Evolutionary conservation across 805 yeast species (phyloP), one percentile per base, ranked within the genome.

Genomic region (Wickerhamomyces chaumierensis): DNA sequence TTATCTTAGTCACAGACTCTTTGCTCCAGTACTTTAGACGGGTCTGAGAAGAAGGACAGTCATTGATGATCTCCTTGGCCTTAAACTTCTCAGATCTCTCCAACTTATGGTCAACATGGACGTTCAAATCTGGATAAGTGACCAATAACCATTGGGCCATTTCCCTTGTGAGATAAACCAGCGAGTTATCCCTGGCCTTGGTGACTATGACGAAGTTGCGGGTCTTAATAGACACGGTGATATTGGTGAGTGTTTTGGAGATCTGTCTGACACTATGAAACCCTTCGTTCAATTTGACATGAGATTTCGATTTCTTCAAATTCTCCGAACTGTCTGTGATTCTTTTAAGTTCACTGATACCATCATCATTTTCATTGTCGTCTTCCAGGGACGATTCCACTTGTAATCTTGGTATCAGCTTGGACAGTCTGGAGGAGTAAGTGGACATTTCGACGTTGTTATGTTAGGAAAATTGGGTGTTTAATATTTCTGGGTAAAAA

Each of bases 111-210:
- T 90, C 96, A 11, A 90, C 94, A 54, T 78, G 83, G 1, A 88
- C 79, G 1, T 57, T 63, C 8, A 72, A 48, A 20, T 55, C 58
- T 2, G 59, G 57, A 43, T 57, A 62, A 11, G 53, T 53, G 16
- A 55, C 48, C 31, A 86, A 55, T 21, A 86, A 57, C 90, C 92
- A 87, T 49, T 76, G 85, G 1, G 85, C 78, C 46, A 87, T 64
- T 50, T 83, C 92, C 41, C 90, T 66, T 0, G 95, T 83, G 35
- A 85, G 62, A 50, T 74, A 78, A 6, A 82, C 75, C 38, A 87
- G 61, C 6, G 86, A 77, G 48, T 81, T 78, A 55, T 87, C 96
- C 39, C 94, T 68, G 1, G 94, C 92, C 57, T 86, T 86, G n/a
- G 95, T 86, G 16, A 87, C 87, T 13, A 86, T 74, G 75, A 86